Evolutionary conservation across 78 protist genomes (phyloP).

Genomic region (Guillardia theta): DNA sequence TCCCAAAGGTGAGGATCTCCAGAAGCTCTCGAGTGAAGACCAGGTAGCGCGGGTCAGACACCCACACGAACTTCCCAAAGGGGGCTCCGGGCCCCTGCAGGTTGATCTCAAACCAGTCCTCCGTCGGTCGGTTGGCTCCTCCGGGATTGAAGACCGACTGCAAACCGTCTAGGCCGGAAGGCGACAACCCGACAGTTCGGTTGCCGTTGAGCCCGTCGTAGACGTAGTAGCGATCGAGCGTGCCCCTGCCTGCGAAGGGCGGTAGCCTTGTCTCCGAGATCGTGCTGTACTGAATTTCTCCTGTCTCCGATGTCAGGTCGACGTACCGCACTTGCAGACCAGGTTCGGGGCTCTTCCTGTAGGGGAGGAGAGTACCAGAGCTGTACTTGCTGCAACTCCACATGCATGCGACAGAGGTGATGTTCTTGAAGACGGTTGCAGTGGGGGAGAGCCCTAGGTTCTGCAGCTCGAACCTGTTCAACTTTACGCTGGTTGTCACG

Average conservation of each 20-base stretch:
- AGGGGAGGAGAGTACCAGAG: neutral
- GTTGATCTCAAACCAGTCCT: neutral
- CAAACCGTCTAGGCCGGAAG: neutral
- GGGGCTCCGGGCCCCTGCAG: neutral
- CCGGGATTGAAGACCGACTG: neutral
- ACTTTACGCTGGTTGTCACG: neutral
- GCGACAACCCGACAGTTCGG: neutral
- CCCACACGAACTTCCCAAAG: neutral
- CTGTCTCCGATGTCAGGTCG: neutral
- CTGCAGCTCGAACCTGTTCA: neutral
- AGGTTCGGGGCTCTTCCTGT: neutral
- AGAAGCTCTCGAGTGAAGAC: neutral
- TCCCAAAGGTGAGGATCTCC: neutral
- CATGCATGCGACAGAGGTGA: neutral
- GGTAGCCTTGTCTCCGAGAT: neutral
- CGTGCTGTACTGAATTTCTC: neutral
- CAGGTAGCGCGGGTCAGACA: neutral
- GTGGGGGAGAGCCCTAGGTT: neutral
- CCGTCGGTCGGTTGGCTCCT: neutral
- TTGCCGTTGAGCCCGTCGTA: neutral
- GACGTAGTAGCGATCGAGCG: neutral
- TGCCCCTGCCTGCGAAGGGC: neutral
- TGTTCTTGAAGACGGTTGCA: neutral
- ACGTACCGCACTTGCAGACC: neutral
- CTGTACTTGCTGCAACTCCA: neutral